phyloP scores from a whole-genome alignment of 352 stramenopile genomes.

The Phytophthora podocarpi region DNA sequence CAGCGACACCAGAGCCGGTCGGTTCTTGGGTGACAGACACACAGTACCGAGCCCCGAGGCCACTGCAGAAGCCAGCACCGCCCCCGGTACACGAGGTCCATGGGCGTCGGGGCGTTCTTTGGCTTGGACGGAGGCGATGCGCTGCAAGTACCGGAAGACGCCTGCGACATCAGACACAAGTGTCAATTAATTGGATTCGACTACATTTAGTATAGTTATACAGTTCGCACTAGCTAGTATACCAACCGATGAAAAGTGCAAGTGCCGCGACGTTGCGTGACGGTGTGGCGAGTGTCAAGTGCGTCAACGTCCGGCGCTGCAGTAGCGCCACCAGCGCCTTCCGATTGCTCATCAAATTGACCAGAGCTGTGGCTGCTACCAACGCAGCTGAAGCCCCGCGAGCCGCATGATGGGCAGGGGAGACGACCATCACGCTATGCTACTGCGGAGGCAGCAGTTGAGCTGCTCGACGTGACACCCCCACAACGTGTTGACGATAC shows the following conservation, averaged over 20 bases:
- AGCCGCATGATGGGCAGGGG: slow-evolving; percentile 35
- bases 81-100: background rate
- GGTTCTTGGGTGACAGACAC: slow-evolving; percentile 40
- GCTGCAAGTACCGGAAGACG: slow-evolving; percentile 51
- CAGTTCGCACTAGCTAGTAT: too few relatives aligned
- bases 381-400: slow-evolving; percentile 38
- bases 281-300: slow-evolving; percentile 29
- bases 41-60: slow-evolving; percentile 40
- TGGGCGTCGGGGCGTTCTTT: background rate
- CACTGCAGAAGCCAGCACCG: slow-evolving; percentile 29
- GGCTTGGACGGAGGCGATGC: slow-evolving; percentile 13
- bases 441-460: too few relatives aligned
- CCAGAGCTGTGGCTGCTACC: slow-evolving; percentile 19
- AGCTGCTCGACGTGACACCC: background rate
- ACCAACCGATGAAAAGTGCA: slow-evolving; percentile 66
- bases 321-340: slow-evolving; percentile 25
- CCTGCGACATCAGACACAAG: slow-evolving; percentile 18
- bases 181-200: background rate
- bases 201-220: too few relatives aligned
- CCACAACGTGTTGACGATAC: too few relatives aligned
- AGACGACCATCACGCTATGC: background rate
- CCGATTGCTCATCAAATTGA: slow-evolving; percentile 40
- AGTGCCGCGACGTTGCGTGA: slow-evolving; percentile 55
- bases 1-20: slow-evolving; percentile 57
- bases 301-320: slow-evolving; percentile 9